Evolutionary conservation across 495 filamentous ascomycete species (phyloP).

Genomic region (Penicillium ochrochloron): DNA sequence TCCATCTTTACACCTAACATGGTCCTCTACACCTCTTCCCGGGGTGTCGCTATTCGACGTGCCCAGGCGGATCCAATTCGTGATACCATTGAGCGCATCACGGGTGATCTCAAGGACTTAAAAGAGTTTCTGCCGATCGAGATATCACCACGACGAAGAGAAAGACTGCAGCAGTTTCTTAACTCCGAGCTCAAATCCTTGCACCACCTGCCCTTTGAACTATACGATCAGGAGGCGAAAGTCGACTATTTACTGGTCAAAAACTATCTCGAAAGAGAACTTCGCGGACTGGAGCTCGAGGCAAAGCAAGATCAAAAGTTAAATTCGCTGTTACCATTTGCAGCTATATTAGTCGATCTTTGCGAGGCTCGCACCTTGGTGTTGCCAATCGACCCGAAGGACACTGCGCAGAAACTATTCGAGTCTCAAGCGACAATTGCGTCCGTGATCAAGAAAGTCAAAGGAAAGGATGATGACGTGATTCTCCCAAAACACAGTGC

Average conservation of each 20-base stretch:
- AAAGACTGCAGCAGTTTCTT: conserved; percentile 16
- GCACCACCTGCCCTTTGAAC: conserved; percentile 30
- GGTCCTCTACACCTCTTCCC: conserved; percentile 8
- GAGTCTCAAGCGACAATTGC: conserved; percentile 28
- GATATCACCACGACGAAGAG: conserved; percentile 16
- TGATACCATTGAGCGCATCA: conserved; percentile 26
- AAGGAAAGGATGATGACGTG: conserved; percentile 8
- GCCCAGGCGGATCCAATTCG: conserved; percentile 15
- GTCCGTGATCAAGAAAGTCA: conserved; percentile 24
- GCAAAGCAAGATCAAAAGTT: conserved; percentile 37
- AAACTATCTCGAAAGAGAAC: conserved; percentile 42
- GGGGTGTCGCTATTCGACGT: conserved; percentile 13
- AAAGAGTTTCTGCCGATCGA: conserved; percentile 20
- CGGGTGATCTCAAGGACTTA: conserved; percentile 24
- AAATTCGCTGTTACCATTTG: conserved; percentile 42
- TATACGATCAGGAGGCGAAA: conserved; percentile 43
- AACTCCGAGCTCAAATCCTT: conserved; percentile 16
- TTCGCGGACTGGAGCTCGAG: conserved; percentile 42
- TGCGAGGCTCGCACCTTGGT: conserved; percentile 46
- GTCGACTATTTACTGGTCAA: conserved; percentile 49
- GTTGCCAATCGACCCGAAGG: conserved; percentile 37
- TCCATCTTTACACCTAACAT: not conserved
- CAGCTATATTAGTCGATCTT: conserved; percentile 34
- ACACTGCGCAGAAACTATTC: conserved; percentile 38
- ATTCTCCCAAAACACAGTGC: conserved; percentile 44